Percentiles rank a stretch among this genome's conserved stretches.
These are phyloP conservation scores for Irpex sp. DNA, from an alignment of 1,284 basidiomycete species.

Conservation along the genomic window DNA sequence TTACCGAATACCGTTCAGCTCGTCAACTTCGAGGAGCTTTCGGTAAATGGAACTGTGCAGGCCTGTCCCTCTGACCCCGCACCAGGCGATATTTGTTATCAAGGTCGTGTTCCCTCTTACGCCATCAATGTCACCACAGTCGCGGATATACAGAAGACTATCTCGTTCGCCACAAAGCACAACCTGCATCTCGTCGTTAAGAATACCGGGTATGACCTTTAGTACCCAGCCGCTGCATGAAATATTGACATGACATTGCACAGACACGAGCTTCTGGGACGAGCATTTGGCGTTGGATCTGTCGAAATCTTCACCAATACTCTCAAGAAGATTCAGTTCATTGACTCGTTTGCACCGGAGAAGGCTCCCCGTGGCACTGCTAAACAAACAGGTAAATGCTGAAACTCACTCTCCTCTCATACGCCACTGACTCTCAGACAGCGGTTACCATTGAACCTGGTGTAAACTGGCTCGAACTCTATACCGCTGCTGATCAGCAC, in stretches of 20 bases:
- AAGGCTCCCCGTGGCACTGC: conserved; percentile 14
- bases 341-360: conserved; percentile 17
- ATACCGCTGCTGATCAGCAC: conserved; percentile 29
- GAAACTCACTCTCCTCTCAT: background rate
- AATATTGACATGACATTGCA: background rate
- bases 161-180: conserved; percentile 35
- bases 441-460: conserved; percentile 41
- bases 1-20: background rate
- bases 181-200: conserved; percentile 43
- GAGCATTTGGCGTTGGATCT: conserved; percentile 19
- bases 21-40: background rate
- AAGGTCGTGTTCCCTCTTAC: conserved; percentile 40
- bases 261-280: conserved; percentile 23
- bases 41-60: conserved; percentile 34
- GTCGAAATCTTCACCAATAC: conserved; percentile 19
- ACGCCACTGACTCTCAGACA: background rate
- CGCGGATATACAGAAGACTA: conserved; percentile 36
- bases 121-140: conserved; percentile 38
- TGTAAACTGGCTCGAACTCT: conserved; percentile 42
- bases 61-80: conserved; percentile 39
- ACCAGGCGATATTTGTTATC: conserved; percentile 35
- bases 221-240: background rate
- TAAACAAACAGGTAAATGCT: background rate
- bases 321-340: conserved; percentile 21
- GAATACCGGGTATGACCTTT: conserved; percentile 36